These are phyloP conservation scores for Symbiodinium pilosum DNA, from an alignment of 73 alveolate species.

Conservation along the genomic window DNA sequence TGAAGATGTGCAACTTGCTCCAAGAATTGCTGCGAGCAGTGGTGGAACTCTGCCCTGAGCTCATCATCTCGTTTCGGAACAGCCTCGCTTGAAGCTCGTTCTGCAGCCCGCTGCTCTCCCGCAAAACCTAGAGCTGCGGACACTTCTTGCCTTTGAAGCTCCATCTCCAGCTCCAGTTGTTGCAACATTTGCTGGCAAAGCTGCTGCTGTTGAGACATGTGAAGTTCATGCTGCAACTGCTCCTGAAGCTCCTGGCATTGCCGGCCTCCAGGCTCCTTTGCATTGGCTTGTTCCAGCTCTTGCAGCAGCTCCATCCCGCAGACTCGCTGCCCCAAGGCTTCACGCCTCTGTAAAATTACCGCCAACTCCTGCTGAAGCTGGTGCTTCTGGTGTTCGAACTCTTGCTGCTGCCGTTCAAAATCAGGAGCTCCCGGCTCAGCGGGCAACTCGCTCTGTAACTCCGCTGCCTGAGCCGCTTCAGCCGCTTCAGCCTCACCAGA, in stretches of 20 bases:
- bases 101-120: no score
- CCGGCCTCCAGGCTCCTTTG: background rate
- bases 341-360: background rate
- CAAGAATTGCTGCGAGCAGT: background rate
- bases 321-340: background rate
- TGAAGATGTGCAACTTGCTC: background rate
- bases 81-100: no score
- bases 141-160: constrained; percentile 4
- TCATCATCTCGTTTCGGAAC: no score
- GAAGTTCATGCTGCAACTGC: background rate
- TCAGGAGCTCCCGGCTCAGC: background rate
- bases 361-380: constrained; percentile 18
- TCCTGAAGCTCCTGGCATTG: background rate
- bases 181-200: constrained; percentile 1
- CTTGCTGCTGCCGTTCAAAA: constrained; percentile 12
- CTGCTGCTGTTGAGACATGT: background rate
- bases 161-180: constrained; percentile 30
- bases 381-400: constrained; percentile 1
- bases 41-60: no score
- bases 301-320: background rate
- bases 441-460: no score
- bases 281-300: background rate
- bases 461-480: no score
- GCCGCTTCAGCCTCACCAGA: no score
- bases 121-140: background rate